These are phyloP conservation scores for Claviceps cyperi DNA, from an alignment of 2,329 filamentous ascomycete genomes.

Conservation along the genomic window DNA sequence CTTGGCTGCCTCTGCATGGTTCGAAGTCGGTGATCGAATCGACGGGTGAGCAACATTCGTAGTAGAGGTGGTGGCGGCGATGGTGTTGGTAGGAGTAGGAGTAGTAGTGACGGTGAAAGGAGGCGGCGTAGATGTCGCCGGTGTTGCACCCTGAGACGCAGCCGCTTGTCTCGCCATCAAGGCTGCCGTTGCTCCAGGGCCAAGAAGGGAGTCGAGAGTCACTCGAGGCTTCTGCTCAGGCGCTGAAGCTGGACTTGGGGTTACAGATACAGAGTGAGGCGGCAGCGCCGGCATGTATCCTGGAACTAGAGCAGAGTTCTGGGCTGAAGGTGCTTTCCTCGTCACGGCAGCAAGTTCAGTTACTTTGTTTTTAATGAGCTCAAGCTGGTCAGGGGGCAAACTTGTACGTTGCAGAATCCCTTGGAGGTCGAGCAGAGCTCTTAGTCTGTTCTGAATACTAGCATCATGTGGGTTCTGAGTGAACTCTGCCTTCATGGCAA, in stretches of 20 bases:
- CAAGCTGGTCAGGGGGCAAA: constrained; percentile 67
- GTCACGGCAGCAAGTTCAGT: constrained; percentile 55
- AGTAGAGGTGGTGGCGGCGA: constrained; percentile 8
- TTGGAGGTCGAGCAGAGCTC: constrained; percentile 76
- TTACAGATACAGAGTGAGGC: constrained; percentile 20
- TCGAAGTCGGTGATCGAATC: constrained; percentile 36
- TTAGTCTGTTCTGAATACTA: constrained; percentile 63
- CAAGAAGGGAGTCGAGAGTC: constrained; percentile 45
- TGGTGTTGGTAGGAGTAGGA: background rate
- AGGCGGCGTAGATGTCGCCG: constrained; percentile 18
- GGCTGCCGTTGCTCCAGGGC: constrained; percentile 43
- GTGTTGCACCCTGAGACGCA: constrained; percentile 34
- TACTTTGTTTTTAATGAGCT: constrained; percentile 74
- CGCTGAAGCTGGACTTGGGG: constrained; percentile 17
- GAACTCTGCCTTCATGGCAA: constrained; percentile 57
- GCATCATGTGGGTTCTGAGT: constrained; percentile 62
- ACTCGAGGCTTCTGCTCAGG: constrained; percentile 21
- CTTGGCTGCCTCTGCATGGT: constrained; percentile 22
- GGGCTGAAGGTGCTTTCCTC: constrained; percentile 34
- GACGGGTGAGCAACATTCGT: constrained; percentile 13
- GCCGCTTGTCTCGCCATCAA: constrained; percentile 40
- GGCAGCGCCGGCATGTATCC: constrained; percentile 17
- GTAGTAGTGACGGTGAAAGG: constrained; percentile 14
- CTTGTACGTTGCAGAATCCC: constrained; percentile 56
- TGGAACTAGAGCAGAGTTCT: constrained; percentile 26